Base-by-base conservation (phyloP, 1,284 basidiomycete species). In the Fomitopsis schrenkii region DNA sequence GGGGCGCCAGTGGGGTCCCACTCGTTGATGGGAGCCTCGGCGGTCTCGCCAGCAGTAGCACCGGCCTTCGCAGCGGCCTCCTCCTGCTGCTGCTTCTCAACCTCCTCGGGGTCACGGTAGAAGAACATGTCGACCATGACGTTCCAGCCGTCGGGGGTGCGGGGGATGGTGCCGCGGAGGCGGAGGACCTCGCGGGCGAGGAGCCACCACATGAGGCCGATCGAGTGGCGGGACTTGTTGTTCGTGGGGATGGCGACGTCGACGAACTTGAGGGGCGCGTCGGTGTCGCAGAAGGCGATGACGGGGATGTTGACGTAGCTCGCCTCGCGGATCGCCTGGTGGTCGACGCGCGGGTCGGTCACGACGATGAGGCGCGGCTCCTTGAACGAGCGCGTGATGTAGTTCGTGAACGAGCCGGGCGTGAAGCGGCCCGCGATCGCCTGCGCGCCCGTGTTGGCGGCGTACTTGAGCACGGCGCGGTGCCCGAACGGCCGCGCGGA, bases 81-180 rank as follows among this genome's bases (percentile, higher is more conserved):
- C 76, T 95, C 94, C 75, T 93, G 88, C 72, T 93, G 91, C 81
- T 98, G 95, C 79, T 92, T 94, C 88, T 98, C 96, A 70, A 97
- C 91, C 82, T 98, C 97, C 77, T 98, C 96, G 65, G 97, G 95
- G 82, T 98, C 97, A 74, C 97, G 94, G 90, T 98, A 99, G 91
- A 98, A 98, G 94, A 98, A 98, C 94, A 98, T 95, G 82, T 98
- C 97, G 71, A 97, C 94, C 91, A 99, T 98, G 76, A 97, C 91
- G 76, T 90, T 91, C 95, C 97, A 98, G 72, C 93, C 94, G 68
- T 96, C 93, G 67, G 86, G 79, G 57, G 93, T 90, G 71, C 96
- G 88, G 67, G 95, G 90, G 76, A 98, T 88, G 64, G 91, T 90
- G 64, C 97, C 97, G 66, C 94, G 90, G 74, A 99, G 85, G 74